These are phyloP conservation scores for Schizophyllum commune DNA, from an alignment of 1,284 basidiomycete genomes.

Conservation along the genomic window DNA sequence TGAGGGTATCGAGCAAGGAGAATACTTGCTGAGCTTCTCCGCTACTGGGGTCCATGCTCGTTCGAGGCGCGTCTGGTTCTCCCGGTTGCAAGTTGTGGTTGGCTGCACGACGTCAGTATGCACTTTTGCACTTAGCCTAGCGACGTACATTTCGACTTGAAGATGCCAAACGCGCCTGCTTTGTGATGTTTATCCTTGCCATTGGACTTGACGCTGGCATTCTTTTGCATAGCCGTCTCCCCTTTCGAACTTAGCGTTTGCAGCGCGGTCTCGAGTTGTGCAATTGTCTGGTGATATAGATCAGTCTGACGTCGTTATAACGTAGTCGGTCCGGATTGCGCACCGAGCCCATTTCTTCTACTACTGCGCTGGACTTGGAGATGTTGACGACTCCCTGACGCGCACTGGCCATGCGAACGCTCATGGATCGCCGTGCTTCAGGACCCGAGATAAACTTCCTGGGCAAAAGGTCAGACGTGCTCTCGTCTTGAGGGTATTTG, in stretches of 20 bases:
- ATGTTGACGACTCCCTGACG: slow-evolving; percentile 33
- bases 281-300: slow-evolving; percentile 10
- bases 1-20: slow-evolving; percentile 43
- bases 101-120: slow-evolving; percentile 2
- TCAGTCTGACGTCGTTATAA: slow-evolving; percentile 3
- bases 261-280: slow-evolving; percentile 11
- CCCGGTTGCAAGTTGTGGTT: slow-evolving; percentile 7
- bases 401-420: slow-evolving; percentile 24
- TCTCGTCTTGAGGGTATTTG: background rate
- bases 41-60: slow-evolving; percentile 3
- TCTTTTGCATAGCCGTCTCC: slow-evolving; percentile 12
- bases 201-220: slow-evolving; percentile 33
- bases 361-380: slow-evolving; percentile 39
- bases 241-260: slow-evolving; percentile 33
- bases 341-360: slow-evolving; percentile 58
- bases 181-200: slow-evolving; percentile 38
- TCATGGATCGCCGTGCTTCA: slow-evolving; percentile 43
- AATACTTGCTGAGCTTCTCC: slow-evolving; percentile 33
- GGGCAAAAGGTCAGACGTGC: slow-evolving; percentile 9
- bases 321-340: slow-evolving; percentile 16
- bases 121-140: background rate
- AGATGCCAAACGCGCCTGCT: slow-evolving; percentile 42
- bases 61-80: background rate
- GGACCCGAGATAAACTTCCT: slow-evolving; percentile 54
- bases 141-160: slow-evolving; percentile 42